Conservation (phyloP, 441 rosid genomes). For the Jatropha podagrica region DNA sequence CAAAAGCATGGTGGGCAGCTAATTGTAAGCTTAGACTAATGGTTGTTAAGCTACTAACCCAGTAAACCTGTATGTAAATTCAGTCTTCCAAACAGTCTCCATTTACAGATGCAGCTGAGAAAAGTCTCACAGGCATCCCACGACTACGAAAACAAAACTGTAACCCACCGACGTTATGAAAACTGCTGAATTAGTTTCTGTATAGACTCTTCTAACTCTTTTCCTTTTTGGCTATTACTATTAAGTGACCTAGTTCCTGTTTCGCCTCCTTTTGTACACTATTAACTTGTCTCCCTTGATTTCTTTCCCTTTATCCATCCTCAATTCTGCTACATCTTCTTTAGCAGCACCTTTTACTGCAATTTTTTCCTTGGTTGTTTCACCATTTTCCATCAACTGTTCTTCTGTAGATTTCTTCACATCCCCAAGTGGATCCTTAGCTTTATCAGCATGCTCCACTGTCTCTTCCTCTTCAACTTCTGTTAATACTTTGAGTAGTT, state of each 20-base stretch:
- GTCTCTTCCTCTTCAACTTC: constrained; percentile 34
- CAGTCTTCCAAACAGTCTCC: constrained; percentile 8
- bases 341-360: constrained; percentile 10
- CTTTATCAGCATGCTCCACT: constrained; percentile 22
- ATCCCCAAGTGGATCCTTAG: constrained; percentile 7
- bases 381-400: constrained; percentile 23
- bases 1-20: constrained; percentile 13
- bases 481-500: constrained; percentile 42
- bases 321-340: constrained; percentile 8
- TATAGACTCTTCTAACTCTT: neutral
- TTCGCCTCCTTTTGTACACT: constrained; percentile 39
- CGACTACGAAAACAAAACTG: constrained; percentile 15
- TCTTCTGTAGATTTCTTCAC: constrained; percentile 18
- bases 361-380: constrained; percentile 17
- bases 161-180: constrained; percentile 7
- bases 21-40: constrained; percentile 10
- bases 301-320: constrained; percentile 23
- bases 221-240: neutral
- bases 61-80: neutral
- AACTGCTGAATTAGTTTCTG: constrained; percentile 18
- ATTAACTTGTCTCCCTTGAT: constrained; percentile 17
- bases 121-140: constrained; percentile 3
- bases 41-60: constrained; percentile 11
- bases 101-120: constrained; percentile 13
- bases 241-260: constrained; percentile 7